Conservation (phyloP, 176 grass and related monocot species). For the Eleusine coracana region DNA sequence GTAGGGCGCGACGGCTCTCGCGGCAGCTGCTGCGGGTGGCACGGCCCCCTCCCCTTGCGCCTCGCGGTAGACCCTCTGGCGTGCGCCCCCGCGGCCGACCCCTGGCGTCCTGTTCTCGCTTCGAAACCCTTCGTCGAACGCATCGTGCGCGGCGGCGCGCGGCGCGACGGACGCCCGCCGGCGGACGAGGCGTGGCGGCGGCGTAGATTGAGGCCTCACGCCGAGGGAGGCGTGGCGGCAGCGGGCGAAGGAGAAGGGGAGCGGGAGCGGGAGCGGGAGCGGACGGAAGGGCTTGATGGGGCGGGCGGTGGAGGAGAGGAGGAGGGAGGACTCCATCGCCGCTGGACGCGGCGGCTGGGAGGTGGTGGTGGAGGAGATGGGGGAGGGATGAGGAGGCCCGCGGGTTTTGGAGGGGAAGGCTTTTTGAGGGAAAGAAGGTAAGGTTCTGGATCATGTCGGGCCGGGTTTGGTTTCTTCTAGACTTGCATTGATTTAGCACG, state of each 20-base stretch:
- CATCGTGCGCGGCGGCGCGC: constrained; percentile 42
- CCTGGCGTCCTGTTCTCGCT: constrained; percentile 38
- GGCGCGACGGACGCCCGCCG: constrained; percentile 24
- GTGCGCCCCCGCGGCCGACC: constrained; percentile 35
- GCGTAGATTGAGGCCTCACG: neutral
- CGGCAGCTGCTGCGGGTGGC: constrained; percentile 29
- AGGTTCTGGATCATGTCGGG: constrained; percentile 34
- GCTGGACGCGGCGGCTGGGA: constrained; percentile 31
- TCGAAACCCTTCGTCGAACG: constrained; percentile 49
- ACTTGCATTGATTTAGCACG: no score
- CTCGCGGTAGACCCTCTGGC: constrained; percentile 57
- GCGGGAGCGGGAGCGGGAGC: neutral
- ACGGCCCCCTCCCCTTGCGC: constrained; percentile 51
- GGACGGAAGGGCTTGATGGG: constrained; percentile 39
- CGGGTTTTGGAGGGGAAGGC: neutral
- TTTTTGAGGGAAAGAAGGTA: neutral
- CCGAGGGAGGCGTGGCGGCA: constrained; percentile 27
- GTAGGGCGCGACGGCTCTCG: constrained; percentile 49
- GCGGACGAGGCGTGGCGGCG: constrained; percentile 24
- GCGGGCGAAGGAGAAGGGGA: constrained; percentile 4
- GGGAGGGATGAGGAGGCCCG: neutral
- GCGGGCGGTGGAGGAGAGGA: constrained; percentile 52
- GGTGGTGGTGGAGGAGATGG: neutral
- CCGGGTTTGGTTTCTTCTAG: neutral
- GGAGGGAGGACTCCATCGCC: constrained; percentile 72